Percentiles rank a stretch among this genome's conserved stretches.
These are phyloP conservation scores for Starmerella ratchasimensis DNA, from an alignment of 805 yeast species.

Conservation along the genomic window DNA sequence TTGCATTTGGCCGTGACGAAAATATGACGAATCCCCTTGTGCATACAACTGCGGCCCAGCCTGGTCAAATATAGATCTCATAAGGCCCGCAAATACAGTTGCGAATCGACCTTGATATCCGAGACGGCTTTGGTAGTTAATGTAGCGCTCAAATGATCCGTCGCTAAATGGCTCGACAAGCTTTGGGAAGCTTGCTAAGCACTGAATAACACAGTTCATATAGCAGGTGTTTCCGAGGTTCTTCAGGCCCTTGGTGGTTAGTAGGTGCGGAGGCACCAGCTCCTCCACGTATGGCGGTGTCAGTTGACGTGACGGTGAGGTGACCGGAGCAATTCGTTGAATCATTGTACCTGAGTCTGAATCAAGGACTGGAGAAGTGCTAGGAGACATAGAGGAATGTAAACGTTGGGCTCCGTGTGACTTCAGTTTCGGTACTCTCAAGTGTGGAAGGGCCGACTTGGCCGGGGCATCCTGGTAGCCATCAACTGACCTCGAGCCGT, in stretches of 20 bases:
- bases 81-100: slow-evolving; percentile 47
- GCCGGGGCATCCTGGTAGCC: slow-evolving; percentile 13
- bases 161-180: slow-evolving; percentile 48
- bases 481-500: no score
- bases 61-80: slow-evolving; percentile 34
- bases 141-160: slow-evolving; percentile 48
- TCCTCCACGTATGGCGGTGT: slow-evolving; percentile 5
- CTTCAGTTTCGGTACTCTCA: slow-evolving; percentile 10
- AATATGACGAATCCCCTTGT: slow-evolving; percentile 26
- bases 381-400: background rate
- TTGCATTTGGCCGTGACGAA: background rate
- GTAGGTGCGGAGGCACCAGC: slow-evolving; percentile 25
- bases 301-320: background rate
- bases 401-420: background rate
- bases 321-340: background rate
- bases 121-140: slow-evolving; percentile 56
- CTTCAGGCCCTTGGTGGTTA: slow-evolving; percentile 46
- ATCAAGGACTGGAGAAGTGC: background rate
- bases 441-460: slow-evolving; percentile 2
- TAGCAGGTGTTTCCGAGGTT: slow-evolving; percentile 88
- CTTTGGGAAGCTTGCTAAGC: slow-evolving; percentile 60
- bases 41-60: background rate
- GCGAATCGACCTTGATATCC: slow-evolving; percentile 77
- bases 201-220: slow-evolving; percentile 83
- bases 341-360: background rate